Base-by-base conservation (phyloP, 23 red algal species). In the Gracilariopsis chorda region DNA sequence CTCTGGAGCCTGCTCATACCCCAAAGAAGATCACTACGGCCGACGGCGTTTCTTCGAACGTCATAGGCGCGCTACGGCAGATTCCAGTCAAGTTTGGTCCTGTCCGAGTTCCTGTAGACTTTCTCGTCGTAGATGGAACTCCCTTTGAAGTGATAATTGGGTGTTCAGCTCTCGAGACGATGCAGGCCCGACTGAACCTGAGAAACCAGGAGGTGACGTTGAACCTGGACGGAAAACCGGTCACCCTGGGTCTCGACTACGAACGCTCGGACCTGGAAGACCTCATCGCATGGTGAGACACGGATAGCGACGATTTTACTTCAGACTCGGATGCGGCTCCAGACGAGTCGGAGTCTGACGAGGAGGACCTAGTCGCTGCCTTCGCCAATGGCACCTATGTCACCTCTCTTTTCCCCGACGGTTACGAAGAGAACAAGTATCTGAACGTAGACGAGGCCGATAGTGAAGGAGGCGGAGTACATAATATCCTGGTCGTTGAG, bases 231-330 rank as follows among this genome's bases (percentile, higher is more conserved):
- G 14, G 21, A 3, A 58, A 70, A 49, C 56, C 64, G 48, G 57
- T 70, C 6, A 2, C 44, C 7, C 36, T 85, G 14, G 30, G 17
- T n/a, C 7, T 51, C 16, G 27, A 24, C 27, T 34, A 41, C 55
- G 77, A 80, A 10, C 49, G 24, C 7, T 51, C 44, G 19, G 32
- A 10, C 11, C 27, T 80, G 7, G 24, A 80, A 4, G 77, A 70
- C 37, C 59, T 32, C 59, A 30, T n/a, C n/a, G n/a, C n/a, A n/a
- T n/a, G n/a, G n/a, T n/a, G n/a, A 5, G 57, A 32, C 39, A 85
- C 36, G 11, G 80, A 85, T 47, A 85, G 80, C 0, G 80, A 85
- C 6, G 35, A 85, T 28, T 85, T 70, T 60, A 67, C 80, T 4
- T 85, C 58, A 6, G 19, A 39, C 9, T 39, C 23, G 8, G 79